Evolutionary conservation across 1,284 basidiomycete species (phyloP).

Genomic region (Lentinus polychrous): DNA sequence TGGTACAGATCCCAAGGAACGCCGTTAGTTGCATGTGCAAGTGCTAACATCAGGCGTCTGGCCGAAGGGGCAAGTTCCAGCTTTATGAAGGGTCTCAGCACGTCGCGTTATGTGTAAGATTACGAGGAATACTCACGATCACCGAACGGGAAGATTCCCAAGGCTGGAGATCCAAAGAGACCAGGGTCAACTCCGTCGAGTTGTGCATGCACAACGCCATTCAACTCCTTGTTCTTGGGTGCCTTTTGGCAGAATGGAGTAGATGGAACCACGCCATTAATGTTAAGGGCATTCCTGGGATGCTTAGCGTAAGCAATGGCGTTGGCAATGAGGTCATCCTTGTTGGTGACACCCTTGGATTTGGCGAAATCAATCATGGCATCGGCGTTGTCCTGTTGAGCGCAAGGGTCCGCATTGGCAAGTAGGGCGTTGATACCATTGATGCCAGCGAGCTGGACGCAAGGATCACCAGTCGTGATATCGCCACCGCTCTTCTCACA

Average conservation of each 20-base stretch:
- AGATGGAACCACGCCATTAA: slow-evolving; percentile 33
- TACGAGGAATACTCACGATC: slow-evolving; percentile 18
- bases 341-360: slow-evolving; percentile 31
- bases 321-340: slow-evolving; percentile 32
- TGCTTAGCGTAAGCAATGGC: slow-evolving; percentile 35
- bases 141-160: slow-evolving; percentile 23
- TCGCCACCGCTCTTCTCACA: slow-evolving; percentile 32
- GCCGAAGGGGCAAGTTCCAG: slow-evolving; percentile 23
- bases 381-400: slow-evolving; percentile 40
- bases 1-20: too few species aligned
- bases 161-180: slow-evolving; percentile 19
- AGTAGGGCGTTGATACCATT: slow-evolving; percentile 35
- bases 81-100: slow-evolving; percentile 10
- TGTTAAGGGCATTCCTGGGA: slow-evolving; percentile 33
- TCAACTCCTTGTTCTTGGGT: slow-evolving; percentile 41
- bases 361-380: slow-evolving; percentile 44
- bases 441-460: slow-evolving; percentile 34
- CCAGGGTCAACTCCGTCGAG: slow-evolving; percentile 30
- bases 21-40: slow-evolving; percentile 14
- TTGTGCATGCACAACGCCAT: slow-evolving; percentile 43
- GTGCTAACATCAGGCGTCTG: slow-evolving; percentile 19
- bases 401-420: slow-evolving; percentile 37
- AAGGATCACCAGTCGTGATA: slow-evolving; percentile 32
- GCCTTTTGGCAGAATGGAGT: slow-evolving; percentile 44
- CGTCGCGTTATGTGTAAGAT: background rate